Evolutionary conservation across 306 rosid genomes (phyloP).

Genomic region (Castanea mollissima): DNA sequence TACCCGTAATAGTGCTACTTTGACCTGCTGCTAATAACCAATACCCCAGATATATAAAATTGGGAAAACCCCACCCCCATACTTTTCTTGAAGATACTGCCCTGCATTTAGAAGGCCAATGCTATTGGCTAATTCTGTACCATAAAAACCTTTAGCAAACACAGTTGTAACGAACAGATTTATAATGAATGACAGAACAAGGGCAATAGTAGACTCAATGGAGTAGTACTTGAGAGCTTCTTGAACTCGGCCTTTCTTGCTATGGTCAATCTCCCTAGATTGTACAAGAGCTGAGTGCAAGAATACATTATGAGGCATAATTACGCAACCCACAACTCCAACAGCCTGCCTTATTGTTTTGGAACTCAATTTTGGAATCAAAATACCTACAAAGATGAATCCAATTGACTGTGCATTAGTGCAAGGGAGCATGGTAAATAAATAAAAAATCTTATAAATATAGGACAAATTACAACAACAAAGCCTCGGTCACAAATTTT

Average conservation of each 20-base stretch:
- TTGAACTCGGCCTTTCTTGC: conserved; percentile 71
- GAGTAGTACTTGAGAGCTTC: conserved; percentile 92
- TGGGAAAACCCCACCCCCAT: conserved; percentile 86
- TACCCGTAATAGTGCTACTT: conserved; percentile 97
- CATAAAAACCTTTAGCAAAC: conserved; percentile 88
- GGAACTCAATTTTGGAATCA: conserved; percentile 93
- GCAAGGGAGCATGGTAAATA: neutral
- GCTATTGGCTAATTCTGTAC: conserved; percentile 62
- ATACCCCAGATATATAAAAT: conserved; percentile 92
- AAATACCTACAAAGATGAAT: conserved; percentile 51
- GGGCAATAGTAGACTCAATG: conserved; percentile 86
- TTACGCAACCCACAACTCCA: conserved; percentile 94
- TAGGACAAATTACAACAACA: neutral
- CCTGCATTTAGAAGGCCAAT: conserved; percentile 95
- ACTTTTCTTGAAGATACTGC: conserved; percentile 81
- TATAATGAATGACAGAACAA: conserved; percentile 65
- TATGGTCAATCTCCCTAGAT: conserved; percentile 70
- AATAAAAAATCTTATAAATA: neutral
- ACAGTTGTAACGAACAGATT: conserved; percentile 89
- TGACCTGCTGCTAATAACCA: conserved; percentile 93
- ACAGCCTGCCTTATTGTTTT: conserved; percentile 90
- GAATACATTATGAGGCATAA: conserved; percentile 97
- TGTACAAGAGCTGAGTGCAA: conserved; percentile 97
- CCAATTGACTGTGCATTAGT: conserved; percentile 13
- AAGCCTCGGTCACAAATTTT: too few relatives aligned